Evolutionary conservation across 495 filamentous ascomycete species (phyloP).

Genomic region (Aspergillus diversus): DNA sequence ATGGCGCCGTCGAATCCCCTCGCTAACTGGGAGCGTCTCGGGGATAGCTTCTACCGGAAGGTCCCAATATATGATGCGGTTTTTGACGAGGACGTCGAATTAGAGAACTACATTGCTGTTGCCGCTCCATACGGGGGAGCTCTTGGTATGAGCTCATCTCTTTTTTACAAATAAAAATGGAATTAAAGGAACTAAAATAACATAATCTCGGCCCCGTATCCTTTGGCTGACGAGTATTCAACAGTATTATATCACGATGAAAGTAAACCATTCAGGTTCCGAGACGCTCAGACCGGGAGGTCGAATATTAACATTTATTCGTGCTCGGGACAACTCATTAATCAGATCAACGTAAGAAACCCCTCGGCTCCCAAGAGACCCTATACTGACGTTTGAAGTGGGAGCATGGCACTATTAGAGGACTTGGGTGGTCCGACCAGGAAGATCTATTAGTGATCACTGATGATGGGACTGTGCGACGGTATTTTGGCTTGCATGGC

Average conservation of each 20-base stretch:
- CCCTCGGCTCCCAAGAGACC: not conserved
- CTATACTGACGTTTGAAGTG: conserved; percentile 57
- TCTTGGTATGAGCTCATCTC: conserved; percentile 63
- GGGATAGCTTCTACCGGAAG: conserved; percentile 92
- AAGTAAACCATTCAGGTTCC: conserved; percentile 75
- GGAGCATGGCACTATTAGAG: conserved; percentile 88
- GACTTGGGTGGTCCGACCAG: conserved; percentile 95
- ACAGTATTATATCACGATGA: conserved; percentile 89
- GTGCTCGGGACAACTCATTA: conserved; percentile 82
- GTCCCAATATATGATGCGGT: conserved; percentile 87
- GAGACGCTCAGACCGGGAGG: conserved; percentile 71
- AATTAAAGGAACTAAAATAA: too few relatives aligned
- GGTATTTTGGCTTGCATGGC: conserved; percentile 88
- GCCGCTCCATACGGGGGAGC: conserved; percentile 96
- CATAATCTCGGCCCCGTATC: too few relatives aligned
- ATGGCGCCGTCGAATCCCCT: conserved; percentile 67
- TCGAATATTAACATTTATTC: conserved; percentile 94
- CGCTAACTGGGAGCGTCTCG: conserved; percentile 90
- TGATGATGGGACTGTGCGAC: conserved; percentile 86
- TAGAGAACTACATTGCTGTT: conserved; percentile 91
- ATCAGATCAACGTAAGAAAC: conserved; percentile 62
- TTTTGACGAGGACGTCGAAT: conserved; percentile 88
- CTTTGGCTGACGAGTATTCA: conserved; percentile 22
- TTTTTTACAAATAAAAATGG: not conserved
- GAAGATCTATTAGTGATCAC: conserved; percentile 90